Percentiles rank a stretch among this genome's conserved stretches.
phyloP scores from a whole-genome alignment of 176 grass and related monocot genomes.

The Otatea glauca region DNA sequence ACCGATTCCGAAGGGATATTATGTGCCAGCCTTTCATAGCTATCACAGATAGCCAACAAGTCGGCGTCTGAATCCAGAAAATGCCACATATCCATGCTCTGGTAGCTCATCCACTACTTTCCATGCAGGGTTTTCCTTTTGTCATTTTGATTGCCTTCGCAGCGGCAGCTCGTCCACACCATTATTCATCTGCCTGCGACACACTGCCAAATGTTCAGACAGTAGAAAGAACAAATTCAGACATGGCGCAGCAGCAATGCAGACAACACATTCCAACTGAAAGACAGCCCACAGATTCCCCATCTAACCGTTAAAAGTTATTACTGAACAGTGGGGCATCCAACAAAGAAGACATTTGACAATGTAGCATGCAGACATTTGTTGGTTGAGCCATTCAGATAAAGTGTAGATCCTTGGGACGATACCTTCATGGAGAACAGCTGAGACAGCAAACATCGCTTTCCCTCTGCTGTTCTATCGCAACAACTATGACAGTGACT shows the following conservation, averaged over 20 bases:
- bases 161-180: not conserved
- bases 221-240: conserved; percentile 21
- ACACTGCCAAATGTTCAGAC: not conserved
- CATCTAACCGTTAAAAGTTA: not conserved
- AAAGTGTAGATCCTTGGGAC: conserved; percentile 17
- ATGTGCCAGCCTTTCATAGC: not conserved
- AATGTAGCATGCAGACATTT: not conserved
- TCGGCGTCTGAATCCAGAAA: conserved; percentile 32
- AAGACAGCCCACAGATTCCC: not conserved
- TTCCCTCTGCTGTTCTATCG: conserved; percentile 29
- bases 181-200: not conserved
- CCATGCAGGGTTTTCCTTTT: conserved; percentile 12
- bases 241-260: not conserved
- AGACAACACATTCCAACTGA: not conserved
- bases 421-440: conserved; percentile 29
- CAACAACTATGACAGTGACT: conserved; percentile 38
- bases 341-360: conserved; percentile 25
- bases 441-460: conserved; percentile 6
- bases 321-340: conserved; percentile 25
- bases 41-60: conserved; percentile 7
- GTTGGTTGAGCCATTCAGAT: not conserved
- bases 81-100: conserved; percentile 24
- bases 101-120: conserved; percentile 11
- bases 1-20: not conserved
- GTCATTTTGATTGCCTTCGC: not conserved